These are phyloP conservation scores for Leccinum longicurvipes DNA, from an alignment of 768 basidiomycete genomes.

Conservation along the genomic window DNA sequence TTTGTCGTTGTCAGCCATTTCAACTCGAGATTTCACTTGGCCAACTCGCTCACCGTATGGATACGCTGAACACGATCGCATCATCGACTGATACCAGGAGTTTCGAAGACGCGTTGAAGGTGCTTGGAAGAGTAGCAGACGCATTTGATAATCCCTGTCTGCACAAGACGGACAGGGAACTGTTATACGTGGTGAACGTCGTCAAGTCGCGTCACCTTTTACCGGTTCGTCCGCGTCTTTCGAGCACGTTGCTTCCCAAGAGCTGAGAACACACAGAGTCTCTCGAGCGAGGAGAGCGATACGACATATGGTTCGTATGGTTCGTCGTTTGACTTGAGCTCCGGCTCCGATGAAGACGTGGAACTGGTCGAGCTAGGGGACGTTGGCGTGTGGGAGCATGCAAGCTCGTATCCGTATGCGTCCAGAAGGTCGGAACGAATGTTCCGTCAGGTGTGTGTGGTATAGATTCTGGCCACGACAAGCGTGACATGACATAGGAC, in stretches of 20 bases:
- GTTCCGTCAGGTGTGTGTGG: constrained; percentile 13
- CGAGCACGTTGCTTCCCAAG: not conserved
- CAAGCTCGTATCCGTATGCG: constrained; percentile 13
- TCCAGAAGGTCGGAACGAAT: constrained; percentile 2
- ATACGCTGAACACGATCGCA: not conserved
- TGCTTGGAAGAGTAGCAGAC: constrained; percentile 29
- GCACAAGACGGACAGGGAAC: constrained; percentile 18
- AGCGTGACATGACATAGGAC: constrained; percentile 10
- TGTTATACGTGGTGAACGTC: constrained; percentile 20
- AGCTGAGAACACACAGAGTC: constrained; percentile 6
- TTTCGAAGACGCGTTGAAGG: constrained; percentile 16
- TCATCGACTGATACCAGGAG: not conserved
- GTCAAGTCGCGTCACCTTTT: constrained; percentile 21
- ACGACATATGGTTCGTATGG: constrained; percentile 2
- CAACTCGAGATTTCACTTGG: not conserved
- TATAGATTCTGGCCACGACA: not conserved
- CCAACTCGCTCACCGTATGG: constrained; percentile 4
- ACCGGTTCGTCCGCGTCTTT: constrained; percentile 14
- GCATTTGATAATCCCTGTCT: constrained; percentile 27
- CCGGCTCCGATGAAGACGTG: constrained; percentile 19
- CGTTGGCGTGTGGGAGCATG: constrained; percentile 13
- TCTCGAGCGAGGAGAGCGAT: constrained; percentile 17
- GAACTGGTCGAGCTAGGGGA: constrained; percentile 15
- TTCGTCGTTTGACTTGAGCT: constrained; percentile 9
- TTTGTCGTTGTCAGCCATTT: constrained; percentile 3